Conservation (phyloP, 1,139 yeast genomes). For the Kazachstania sp. region DNA sequence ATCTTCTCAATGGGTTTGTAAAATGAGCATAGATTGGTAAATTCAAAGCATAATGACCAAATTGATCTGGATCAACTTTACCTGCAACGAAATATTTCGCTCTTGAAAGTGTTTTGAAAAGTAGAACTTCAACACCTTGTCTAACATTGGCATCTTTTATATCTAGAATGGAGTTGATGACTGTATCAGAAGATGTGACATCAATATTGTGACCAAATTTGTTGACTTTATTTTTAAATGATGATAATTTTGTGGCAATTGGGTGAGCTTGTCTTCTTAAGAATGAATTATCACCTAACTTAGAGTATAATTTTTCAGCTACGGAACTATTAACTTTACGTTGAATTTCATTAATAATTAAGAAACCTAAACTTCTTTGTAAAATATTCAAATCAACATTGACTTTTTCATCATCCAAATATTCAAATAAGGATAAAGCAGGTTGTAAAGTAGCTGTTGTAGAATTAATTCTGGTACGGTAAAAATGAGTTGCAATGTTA, state of each 20-base stretch:
- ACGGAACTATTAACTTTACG: constrained; percentile 79
- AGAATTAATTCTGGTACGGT: constrained; percentile 58
- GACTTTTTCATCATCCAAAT: constrained; percentile 77
- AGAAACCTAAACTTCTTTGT: constrained; percentile 49
- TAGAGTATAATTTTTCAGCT: constrained; percentile 71
- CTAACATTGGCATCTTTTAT: constrained; percentile 59
- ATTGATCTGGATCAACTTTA: constrained; percentile 69
- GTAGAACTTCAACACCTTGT: constrained; percentile 67
- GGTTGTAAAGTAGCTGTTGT: constrained; percentile 44
- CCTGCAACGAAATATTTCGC: constrained; percentile 89
- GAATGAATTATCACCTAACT: constrained; percentile 70
- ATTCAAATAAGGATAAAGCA: constrained; percentile 61
- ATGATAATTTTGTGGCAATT: constrained; percentile 69
- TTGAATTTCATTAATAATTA: constrained; percentile 64
- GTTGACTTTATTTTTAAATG: constrained; percentile 58
- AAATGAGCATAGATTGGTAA: constrained; percentile 86
- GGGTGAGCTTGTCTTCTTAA: constrained; percentile 87
- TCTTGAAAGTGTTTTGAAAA: constrained; percentile 74
- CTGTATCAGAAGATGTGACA: constrained; percentile 62
- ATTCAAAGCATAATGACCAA: constrained; percentile 72
- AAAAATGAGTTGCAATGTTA: constrained; percentile 50
- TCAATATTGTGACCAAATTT: constrained; percentile 55
- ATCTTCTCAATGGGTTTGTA: constrained; percentile 85
- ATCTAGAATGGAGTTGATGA: constrained; percentile 61
- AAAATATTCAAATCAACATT: constrained; percentile 65